These are phyloP conservation scores for Phanerodontia chrysosporium DNA, from an alignment of 768 basidiomycete species.

Conservation along the genomic window DNA sequence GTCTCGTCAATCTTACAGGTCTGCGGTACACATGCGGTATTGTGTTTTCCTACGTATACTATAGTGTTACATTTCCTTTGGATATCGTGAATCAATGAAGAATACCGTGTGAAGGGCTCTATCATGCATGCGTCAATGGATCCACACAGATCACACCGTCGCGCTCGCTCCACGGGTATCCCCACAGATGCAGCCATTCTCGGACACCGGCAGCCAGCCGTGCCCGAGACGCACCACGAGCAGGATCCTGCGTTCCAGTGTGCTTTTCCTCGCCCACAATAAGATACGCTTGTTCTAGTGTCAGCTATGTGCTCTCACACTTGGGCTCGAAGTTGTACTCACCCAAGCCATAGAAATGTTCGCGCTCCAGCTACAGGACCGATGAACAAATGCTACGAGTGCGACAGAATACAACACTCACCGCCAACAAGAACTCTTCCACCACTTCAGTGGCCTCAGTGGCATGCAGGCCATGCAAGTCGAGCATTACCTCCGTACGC, in stretches of 20 bases:
- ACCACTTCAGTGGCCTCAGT: constrained; percentile 90
- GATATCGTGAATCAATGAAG: background rate
- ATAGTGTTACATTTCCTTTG: constrained; percentile 5
- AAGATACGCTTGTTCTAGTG: constrained; percentile 56
- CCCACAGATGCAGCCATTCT: constrained; percentile 91
- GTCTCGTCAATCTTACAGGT: constrained; percentile 2
- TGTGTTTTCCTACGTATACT: background rate
- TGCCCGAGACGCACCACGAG: constrained; percentile 75
- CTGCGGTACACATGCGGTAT: background rate
- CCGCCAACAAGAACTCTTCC: constrained; percentile 83
- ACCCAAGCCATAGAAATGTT: constrained; percentile 87
- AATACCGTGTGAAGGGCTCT: background rate
- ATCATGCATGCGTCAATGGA: constrained; percentile 59
- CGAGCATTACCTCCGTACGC: constrained; percentile 81
- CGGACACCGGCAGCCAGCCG: constrained; percentile 84
- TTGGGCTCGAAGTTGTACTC: constrained; percentile 20
- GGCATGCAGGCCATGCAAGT: constrained; percentile 91
- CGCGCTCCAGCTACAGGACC: constrained; percentile 65
- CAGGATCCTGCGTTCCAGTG: constrained; percentile 83
- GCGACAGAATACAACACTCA: constrained; percentile 37
- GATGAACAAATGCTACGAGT: background rate
- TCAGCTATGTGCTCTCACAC: background rate
- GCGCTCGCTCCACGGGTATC: constrained; percentile 92
- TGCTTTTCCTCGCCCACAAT: constrained; percentile 97
- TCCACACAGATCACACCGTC: constrained; percentile 91